Conservation (phyloP, 306 rosid species). For the Canavalia ensiformis region DNA sequence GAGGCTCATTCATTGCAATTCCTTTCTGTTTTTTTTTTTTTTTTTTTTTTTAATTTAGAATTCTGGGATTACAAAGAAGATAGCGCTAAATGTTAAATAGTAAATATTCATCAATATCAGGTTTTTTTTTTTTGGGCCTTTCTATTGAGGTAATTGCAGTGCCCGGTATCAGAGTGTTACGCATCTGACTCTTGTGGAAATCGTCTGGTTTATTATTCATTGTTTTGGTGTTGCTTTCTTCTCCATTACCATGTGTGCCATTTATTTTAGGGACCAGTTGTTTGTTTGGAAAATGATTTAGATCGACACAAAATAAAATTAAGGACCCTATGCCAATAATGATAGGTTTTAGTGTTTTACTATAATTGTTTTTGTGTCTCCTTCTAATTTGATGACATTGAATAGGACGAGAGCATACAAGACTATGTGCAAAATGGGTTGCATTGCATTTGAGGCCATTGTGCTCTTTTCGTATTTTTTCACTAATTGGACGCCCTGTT, state of each 20-base stretch:
- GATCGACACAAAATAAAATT: neutral
- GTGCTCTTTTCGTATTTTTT: slow-evolving; percentile 49
- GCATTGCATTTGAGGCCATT: slow-evolving; percentile 41
- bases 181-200: slow-evolving; percentile 38
- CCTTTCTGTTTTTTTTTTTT: neutral
- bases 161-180: slow-evolving; percentile 47
- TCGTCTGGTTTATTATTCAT: slow-evolving; percentile 37
- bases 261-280: slow-evolving; percentile 54
- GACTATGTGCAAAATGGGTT: slow-evolving; percentile 45
- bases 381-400: neutral
- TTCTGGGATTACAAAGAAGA: neutral
- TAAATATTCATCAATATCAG: neutral
- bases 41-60: neutral
- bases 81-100: slow-evolving; percentile 14
- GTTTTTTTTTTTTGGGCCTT: slow-evolving; percentile 35
- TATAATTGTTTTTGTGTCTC: neutral
- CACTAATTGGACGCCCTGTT: slow-evolving; percentile 5
- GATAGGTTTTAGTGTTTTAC: neutral
- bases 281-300: slow-evolving; percentile 47
- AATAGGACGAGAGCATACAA: neutral
- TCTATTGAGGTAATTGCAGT: slow-evolving; percentile 45
- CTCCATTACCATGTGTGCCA: slow-evolving; percentile 23
- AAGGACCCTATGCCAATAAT: neutral
- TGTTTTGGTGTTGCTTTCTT: slow-evolving; percentile 58
- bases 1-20: slow-evolving; percentile 24